Evolutionary conservation across 1,139 yeast species (phyloP).

Genomic region (Nadsonia starkeyi-henricii): DNA sequence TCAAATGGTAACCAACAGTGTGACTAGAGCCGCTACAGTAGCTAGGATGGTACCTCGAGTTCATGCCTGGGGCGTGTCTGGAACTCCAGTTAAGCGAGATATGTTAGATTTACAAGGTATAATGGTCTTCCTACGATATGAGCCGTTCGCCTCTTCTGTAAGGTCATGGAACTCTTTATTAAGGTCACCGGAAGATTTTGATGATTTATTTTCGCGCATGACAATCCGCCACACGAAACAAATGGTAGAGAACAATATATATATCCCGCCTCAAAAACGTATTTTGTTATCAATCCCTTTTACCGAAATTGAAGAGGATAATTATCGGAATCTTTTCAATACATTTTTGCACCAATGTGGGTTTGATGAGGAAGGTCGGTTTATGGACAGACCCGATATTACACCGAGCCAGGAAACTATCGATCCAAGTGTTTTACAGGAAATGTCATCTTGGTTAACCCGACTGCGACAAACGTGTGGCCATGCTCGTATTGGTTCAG

Average conservation of each 20-base stretch:
- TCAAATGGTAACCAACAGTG: conserved; percentile 72
- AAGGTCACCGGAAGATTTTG: conserved; percentile 29
- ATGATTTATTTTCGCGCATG: conserved; percentile 32
- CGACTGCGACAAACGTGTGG: conserved; percentile 69
- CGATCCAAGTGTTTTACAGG: conserved; percentile 10
- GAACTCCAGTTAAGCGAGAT: conserved; percentile 69
- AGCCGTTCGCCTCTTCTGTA: conserved; percentile 40
- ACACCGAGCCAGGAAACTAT: neutral
- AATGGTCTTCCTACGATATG: conserved; percentile 46
- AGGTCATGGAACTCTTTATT: conserved; percentile 19
- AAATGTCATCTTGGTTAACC: conserved; percentile 40
- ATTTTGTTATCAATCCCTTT: conserved; percentile 59
- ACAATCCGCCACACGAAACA: conserved; percentile 73
- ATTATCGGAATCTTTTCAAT: conserved; percentile 51
- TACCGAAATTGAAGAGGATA: conserved; percentile 69
- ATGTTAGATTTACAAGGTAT: conserved; percentile 59
- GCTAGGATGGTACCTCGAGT: conserved; percentile 68
- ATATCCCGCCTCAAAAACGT: conserved; percentile 64
- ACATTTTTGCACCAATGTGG: conserved; percentile 52
- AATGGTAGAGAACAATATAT: conserved; percentile 65
- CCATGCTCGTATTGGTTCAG: conserved; percentile 57
- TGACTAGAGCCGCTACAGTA: conserved; percentile 64
- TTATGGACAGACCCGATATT: conserved; percentile 16
- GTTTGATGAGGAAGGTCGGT: conserved; percentile 43
- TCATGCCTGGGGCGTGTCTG: conserved; percentile 95